Percentiles rank a stretch among this genome's conserved stretches.
phyloP scores from a whole-genome alignment of 2,329 filamentous ascomycete species.

The Aspergillus chevalieri region DNA sequence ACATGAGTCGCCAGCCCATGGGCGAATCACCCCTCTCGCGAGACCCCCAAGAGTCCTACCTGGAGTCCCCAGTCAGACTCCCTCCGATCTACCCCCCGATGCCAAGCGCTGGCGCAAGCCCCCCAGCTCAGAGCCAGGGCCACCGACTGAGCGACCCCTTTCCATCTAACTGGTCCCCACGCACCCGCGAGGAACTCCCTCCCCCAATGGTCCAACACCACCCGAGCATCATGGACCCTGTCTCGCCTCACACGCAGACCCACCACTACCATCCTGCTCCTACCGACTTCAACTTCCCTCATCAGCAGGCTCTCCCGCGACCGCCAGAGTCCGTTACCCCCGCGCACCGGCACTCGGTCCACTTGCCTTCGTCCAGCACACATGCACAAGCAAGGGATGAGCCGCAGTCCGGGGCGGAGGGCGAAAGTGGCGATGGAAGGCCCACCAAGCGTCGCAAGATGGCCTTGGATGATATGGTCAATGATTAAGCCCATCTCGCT shows the following conservation, averaged over 20 bases:
- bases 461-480: constrained; percentile 38
- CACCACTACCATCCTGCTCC: constrained; percentile 10
- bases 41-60: constrained; percentile 23
- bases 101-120: constrained; percentile 14
- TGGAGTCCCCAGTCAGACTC: constrained; percentile 29
- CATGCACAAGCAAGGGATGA: constrained; percentile 8
- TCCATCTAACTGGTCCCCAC: constrained; percentile 20
- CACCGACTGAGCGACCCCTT: constrained; percentile 32
- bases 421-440: constrained; percentile 16
- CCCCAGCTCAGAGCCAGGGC: constrained; percentile 13
- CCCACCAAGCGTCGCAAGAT: constrained; percentile 34
- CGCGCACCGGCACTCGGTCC: constrained; percentile 12
- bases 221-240: constrained; percentile 20
- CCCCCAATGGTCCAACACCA: constrained; percentile 15
- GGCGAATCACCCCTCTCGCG: constrained; percentile 17
- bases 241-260: constrained; percentile 21
- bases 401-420: constrained; percentile 11
- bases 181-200: constrained; percentile 16
- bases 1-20: constrained; percentile 20
- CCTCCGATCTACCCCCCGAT: constrained; percentile 33
- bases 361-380: constrained; percentile 9
- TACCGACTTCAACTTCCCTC: constrained; percentile 15
- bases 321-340: constrained; percentile 15
- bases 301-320: constrained; percentile 16
- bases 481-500: constrained; percentile 19